Evolutionary conservation across 164 flowering plant species (phyloP), one percentile per base, ranked within the genome.

Genomic region (Nymphaea thermarum): DNA sequence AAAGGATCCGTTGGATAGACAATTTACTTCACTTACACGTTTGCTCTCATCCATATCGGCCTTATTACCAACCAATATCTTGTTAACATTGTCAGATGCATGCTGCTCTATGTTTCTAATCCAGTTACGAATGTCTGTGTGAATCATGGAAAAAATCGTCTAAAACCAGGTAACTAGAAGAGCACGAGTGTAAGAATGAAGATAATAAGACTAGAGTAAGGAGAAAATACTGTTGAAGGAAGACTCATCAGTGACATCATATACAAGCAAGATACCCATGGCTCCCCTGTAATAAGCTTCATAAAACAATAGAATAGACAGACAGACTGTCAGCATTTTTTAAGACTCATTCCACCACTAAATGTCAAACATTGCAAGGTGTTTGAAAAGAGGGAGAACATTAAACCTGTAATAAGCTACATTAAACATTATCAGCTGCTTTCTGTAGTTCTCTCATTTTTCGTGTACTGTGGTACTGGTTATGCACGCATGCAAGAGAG

Each of bases 1-100:
- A 51, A 51, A 51, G 8, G 14, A 51, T 51, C 57, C 57, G 5
- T 3, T 5, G 57, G 5, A 15, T 8, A 7, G 57, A 51, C 57
- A 51, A 51, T 51, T 25, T 8, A 15, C 57, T 15, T 51, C 57
- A 51, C 62, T 72, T 68, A 86, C 87, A 84, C 88, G 78, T 77
- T 86, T 85, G 81, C 87, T 86, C 70, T 86, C 88, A 64, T 84
- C 87, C 86, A 83, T 86, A 76, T 86, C 88, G 59, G 88, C 87
- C 72, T 86, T 86, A 81, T 85, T 86, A 11, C 91, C 91, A 53
- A 86, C 91, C 72, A 83, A 73, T 63, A 86, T 83, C 70, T 83
- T 86, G 82, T 85, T 85, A 62, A 85, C 89, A 77, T 84, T 82
- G 68, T 82, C 86, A 65, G 88, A 84, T 15, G 86, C 88, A 76